phyloP scores from a whole-genome alignment of 2,329 filamentous ascomycete genomes.

The Diplodia corticola region DNA sequence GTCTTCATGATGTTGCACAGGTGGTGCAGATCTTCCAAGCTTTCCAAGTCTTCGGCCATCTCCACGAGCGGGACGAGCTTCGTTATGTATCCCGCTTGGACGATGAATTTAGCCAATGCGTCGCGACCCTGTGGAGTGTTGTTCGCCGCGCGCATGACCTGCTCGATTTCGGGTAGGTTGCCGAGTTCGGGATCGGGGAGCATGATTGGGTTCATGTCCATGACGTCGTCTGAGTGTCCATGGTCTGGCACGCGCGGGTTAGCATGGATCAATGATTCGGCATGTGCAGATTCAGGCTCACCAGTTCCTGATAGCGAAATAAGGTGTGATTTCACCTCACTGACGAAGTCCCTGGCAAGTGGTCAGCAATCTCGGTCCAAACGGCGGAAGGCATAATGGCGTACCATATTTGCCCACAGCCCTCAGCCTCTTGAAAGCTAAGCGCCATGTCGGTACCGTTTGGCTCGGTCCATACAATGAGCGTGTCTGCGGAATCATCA shows the following conservation, averaged over 20 bases:
- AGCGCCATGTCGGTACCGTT: slow-evolving; percentile 95
- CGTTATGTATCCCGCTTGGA: slow-evolving; percentile 80
- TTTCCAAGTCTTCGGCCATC: slow-evolving; percentile 89
- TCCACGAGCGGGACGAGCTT: slow-evolving; percentile 84
- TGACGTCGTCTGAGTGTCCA: slow-evolving; percentile 79
- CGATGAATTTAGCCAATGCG: slow-evolving; percentile 81
- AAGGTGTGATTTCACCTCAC: slow-evolving; percentile 76
- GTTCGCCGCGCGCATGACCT: slow-evolving; percentile 77
- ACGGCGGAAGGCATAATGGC: slow-evolving; percentile 29
- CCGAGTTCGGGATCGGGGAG: slow-evolving; percentile 79
- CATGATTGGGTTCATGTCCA: slow-evolving; percentile 63
- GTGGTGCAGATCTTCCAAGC: slow-evolving; percentile 79
- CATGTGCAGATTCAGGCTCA: slow-evolving; percentile 42
- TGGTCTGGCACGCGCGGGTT: slow-evolving; percentile 61
- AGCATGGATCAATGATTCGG: slow-evolving; percentile 15
- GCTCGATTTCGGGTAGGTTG: slow-evolving; percentile 81
- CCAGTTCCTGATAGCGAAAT: slow-evolving; percentile 62
- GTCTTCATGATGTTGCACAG: slow-evolving; percentile 98
- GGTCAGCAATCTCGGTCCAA: not conserved
- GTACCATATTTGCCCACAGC: slow-evolving; percentile 89
- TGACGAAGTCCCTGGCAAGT: slow-evolving; percentile 80
- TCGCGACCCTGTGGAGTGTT: slow-evolving; percentile 75
- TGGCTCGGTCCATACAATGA: slow-evolving; percentile 96
- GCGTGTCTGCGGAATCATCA: slow-evolving; percentile 51
- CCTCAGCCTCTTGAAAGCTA: slow-evolving; percentile 96